A percentile compares a stretch with the other conserved stretches of the same genome.
Conservation (phyloP, 75 land plant genomes). For the Cupressus sempervirens region DNA sequence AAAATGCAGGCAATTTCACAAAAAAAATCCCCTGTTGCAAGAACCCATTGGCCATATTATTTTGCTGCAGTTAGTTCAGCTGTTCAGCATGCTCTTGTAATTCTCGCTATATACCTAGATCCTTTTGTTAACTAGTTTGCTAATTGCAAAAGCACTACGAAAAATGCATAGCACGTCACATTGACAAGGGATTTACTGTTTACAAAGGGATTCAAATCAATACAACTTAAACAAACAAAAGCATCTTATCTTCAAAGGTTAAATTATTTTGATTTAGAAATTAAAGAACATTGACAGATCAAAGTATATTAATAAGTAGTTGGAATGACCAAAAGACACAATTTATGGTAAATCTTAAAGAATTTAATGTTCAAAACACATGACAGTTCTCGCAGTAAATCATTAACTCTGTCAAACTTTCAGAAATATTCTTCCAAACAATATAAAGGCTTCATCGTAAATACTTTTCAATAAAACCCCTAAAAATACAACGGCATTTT, state of each 20-base stretch:
- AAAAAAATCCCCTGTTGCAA: neutral
- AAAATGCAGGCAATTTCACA: neutral
- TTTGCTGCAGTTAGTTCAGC: neutral
- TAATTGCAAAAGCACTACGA: neutral
- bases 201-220: neutral
- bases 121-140: neutral
- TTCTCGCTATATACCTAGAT: neutral
- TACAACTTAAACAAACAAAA: neutral
- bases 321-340: neutral
- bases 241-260: neutral
- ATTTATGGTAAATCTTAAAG: neutral
- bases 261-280: neutral
- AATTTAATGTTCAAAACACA: neutral
- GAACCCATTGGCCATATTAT: neutral
- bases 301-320: neutral
- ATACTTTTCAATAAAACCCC: neutral
- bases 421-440: neutral
- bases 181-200: neutral
- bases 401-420: neutral
- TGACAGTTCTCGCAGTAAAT: neutral
- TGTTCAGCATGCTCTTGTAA: neutral
- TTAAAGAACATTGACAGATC: neutral
- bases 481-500: neutral
- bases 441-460: neutral
- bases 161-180: neutral